Evolutionary conservation across 2,329 filamentous ascomycete genomes (phyloP).

Genomic region (Pestalotiopsis sp.): DNA sequence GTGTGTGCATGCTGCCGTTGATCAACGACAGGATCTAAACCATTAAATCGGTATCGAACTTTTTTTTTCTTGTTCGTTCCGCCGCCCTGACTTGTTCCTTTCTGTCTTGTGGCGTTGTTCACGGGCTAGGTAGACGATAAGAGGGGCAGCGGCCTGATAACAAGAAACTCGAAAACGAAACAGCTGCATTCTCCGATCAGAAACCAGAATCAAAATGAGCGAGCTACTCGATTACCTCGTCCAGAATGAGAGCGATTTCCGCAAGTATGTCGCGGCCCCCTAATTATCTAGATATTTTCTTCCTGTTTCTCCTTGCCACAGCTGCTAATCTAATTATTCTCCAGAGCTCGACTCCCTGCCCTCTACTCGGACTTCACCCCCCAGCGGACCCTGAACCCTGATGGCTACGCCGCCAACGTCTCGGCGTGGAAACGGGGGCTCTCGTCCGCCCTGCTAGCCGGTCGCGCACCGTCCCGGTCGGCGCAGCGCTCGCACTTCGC

Average conservation of each 20-base stretch:
- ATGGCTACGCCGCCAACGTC: constrained; percentile 81
- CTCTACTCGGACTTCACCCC: constrained; percentile 85
- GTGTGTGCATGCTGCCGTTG: not conserved
- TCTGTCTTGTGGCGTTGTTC: not conserved
- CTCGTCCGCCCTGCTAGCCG: constrained; percentile 66
- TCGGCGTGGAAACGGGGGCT: constrained; percentile 78
- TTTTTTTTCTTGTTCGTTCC: not conserved
- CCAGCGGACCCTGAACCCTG: constrained; percentile 76
- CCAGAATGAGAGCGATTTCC: constrained; percentile 62
- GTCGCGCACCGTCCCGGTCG: constrained; percentile 45
- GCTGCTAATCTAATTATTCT: constrained; percentile 16
- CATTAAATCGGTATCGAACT: not conserved
- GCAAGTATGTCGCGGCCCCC: constrained; percentile 43
- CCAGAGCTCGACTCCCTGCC: constrained; percentile 75
- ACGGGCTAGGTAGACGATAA: not conserved
- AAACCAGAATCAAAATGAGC: constrained; percentile 49
- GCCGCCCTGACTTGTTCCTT: not conserved
- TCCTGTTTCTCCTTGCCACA: constrained; percentile 11
- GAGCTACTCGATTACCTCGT: constrained; percentile 70
- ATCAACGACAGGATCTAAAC: not conserved
- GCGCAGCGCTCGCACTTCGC: constrained; percentile 50
- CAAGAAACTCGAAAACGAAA: not conserved
- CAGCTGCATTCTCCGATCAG: not conserved
- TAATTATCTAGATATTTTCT: not conserved
- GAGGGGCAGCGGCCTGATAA: not conserved